phyloP scores from a whole-genome alignment of 768 basidiomycete genomes.

The Serendipita indica region DNA sequence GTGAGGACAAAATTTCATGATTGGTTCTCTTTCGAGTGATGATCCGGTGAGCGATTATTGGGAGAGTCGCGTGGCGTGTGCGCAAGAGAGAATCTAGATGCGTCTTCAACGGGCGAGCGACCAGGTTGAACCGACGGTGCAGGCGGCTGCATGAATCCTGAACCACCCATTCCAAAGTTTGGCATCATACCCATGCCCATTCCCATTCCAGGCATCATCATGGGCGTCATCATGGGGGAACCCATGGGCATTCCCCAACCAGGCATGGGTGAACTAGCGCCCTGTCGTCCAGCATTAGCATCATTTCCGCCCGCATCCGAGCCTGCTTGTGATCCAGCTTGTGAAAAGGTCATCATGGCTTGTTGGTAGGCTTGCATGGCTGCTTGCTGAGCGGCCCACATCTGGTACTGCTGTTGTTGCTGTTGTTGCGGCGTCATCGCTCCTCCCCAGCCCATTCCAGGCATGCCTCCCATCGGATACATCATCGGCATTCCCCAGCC shows the following conservation, averaged over 20 bases:
- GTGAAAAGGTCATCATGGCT: constrained; percentile 21
- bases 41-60: not conserved
- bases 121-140: not conserved
- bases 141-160: constrained; percentile 6
- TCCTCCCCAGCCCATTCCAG: constrained; percentile 26
- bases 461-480: constrained; percentile 29
- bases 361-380: constrained; percentile 38
- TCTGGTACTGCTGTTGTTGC: constrained; percentile 50
- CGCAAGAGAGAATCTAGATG: not conserved
- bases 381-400: constrained; percentile 71
- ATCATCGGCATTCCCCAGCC: constrained; percentile 21
- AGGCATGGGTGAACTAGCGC: constrained; percentile 12
- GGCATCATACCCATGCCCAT: constrained; percentile 3
- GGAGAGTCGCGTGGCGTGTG: constrained; percentile 5
- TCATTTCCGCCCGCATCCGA: constrained; percentile 14
- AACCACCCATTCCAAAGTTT: not conserved
- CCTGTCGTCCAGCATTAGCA: constrained; percentile 8
- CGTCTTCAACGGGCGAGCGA: not conserved
- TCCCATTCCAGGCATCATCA: constrained; percentile 13
- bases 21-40: not conserved
- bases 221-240: constrained; percentile 12
- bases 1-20: not conserved
- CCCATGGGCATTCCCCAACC: constrained; percentile 13
- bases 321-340: constrained; percentile 18
- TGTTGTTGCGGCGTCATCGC: constrained; percentile 26